Evolutionary conservation across 768 basidiomycete species (phyloP).

Genomic region (Cyclocybe cylindracea): DNA sequence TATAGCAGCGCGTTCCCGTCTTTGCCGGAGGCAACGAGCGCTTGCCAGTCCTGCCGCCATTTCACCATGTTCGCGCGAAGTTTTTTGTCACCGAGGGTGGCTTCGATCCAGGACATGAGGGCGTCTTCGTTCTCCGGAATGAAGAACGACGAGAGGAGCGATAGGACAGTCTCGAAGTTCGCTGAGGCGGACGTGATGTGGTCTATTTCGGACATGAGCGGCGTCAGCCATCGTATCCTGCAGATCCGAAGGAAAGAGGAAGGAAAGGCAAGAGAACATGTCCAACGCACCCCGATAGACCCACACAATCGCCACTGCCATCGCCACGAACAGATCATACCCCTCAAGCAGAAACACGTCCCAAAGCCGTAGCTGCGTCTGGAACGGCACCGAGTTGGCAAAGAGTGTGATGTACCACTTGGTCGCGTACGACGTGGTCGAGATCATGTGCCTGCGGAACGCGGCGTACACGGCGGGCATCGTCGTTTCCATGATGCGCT

Average conservation of each 20-base stretch:
- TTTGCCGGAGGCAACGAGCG: constrained; percentile 63
- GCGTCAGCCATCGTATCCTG: background rate
- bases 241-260: background rate
- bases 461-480: constrained; percentile 89
- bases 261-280: background rate
- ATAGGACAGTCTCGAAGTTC: constrained; percentile 90
- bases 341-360: constrained; percentile 93
- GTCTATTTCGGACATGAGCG: constrained; percentile 44
- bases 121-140: constrained; percentile 88
- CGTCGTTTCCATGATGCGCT: constrained; percentile 80
- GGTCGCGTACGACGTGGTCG: constrained; percentile 93
- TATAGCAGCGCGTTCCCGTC: constrained; percentile 63
- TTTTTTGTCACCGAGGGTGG: constrained; percentile 57
- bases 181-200: constrained; percentile 80
- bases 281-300: constrained; percentile 71
- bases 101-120: constrained; percentile 81
- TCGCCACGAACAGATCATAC: constrained; percentile 82
- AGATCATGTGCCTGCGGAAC: constrained; percentile 87
- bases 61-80: constrained; percentile 64
- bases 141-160: constrained; percentile 91
- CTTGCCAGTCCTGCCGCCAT: constrained; percentile 85
- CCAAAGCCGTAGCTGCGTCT: constrained; percentile 93
- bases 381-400: constrained; percentile 93
- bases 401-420: constrained; percentile 99
- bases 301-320: constrained; percentile 90